Conservation (phyloP, 2,329 filamentous ascomycete species). For the Cryphonectria japonica region DNA sequence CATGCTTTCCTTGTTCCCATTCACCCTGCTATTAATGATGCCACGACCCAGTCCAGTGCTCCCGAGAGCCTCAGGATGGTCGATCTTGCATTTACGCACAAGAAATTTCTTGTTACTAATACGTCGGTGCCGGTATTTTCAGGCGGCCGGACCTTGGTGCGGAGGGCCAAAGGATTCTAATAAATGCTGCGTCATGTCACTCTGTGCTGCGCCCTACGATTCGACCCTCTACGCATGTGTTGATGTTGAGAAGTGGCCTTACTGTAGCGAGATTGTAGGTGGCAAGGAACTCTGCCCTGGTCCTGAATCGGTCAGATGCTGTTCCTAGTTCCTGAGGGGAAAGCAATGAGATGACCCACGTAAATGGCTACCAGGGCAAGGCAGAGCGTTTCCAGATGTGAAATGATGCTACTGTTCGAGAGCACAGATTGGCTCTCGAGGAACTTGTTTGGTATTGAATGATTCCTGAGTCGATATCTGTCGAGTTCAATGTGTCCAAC, state of each 20-base stretch:
- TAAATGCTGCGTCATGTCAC: conserved; percentile 6
- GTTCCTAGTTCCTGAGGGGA: background rate
- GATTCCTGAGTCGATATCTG: background rate
- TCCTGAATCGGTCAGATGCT: background rate
- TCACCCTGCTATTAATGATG: background rate
- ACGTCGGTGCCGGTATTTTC: background rate
- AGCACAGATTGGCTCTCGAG: background rate
- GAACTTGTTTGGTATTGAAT: background rate
- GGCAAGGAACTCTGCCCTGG: conserved; percentile 5
- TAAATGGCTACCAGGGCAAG: background rate
- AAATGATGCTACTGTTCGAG: background rate
- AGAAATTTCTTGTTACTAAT: background rate
- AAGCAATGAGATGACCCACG: no score
- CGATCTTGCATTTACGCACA: background rate
- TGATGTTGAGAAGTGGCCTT: conserved; percentile 8
- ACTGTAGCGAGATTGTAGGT: conserved; percentile 6
- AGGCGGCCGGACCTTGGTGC: background rate
- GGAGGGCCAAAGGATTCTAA: background rate
- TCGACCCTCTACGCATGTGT: conserved; percentile 5
- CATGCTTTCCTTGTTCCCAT: background rate
- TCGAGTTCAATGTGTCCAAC: background rate
- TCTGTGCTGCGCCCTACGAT: background rate
- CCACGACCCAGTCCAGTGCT: no score
- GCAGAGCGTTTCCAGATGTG: background rate
- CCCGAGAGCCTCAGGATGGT: no score